Evolutionary conservation across 805 yeast species (phyloP).

Genomic region (Ogataea philodendri): DNA sequence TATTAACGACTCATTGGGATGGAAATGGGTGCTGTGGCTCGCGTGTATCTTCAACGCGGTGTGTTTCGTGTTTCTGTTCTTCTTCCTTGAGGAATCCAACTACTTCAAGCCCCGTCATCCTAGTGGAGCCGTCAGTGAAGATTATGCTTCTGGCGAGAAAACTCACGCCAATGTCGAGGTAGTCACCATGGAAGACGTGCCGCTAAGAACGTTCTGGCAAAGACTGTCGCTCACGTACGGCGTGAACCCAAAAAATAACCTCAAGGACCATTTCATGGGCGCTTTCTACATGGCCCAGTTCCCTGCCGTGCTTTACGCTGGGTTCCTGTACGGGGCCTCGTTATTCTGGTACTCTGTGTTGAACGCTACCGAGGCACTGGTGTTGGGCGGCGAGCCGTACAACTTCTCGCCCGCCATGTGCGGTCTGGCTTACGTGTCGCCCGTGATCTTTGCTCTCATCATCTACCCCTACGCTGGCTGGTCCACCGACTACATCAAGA

Average conservation of each 20-base stretch:
- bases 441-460: slow-evolving; percentile 47
- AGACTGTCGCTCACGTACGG: slow-evolving; percentile 44
- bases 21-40: slow-evolving; percentile 53
- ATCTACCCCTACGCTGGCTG: slow-evolving; percentile 48
- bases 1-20: slow-evolving; percentile 47
- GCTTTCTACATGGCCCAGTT: slow-evolving; percentile 28
- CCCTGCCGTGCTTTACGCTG: slow-evolving; percentile 54
- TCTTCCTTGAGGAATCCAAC: slow-evolving; percentile 56
- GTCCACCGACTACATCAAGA: slow-evolving; percentile 49
- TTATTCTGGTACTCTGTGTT: slow-evolving; percentile 48
- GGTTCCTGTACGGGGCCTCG: slow-evolving; percentile 50
- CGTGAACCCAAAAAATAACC: slow-evolving; percentile 29
- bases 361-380: slow-evolving; percentile 46
- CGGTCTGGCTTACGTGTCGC: slow-evolving; percentile 54
- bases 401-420: slow-evolving; percentile 46
- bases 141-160: slow-evolving; percentile 4
- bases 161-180: slow-evolving; percentile 2
- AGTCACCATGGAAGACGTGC: slow-evolving; percentile 20
- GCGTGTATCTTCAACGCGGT: slow-evolving; percentile 46
- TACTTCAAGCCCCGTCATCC: slow-evolving; percentile 25
- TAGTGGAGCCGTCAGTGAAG: slow-evolving; percentile 4
- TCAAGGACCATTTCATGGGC: slow-evolving; percentile 32
- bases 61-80: slow-evolving; percentile 38
- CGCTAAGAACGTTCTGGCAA: slow-evolving; percentile 40
- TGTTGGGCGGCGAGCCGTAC: slow-evolving; percentile 48